Base-by-base conservation (phyloP, 148 eudicot species). In the Rhododendron vialii region DNA sequence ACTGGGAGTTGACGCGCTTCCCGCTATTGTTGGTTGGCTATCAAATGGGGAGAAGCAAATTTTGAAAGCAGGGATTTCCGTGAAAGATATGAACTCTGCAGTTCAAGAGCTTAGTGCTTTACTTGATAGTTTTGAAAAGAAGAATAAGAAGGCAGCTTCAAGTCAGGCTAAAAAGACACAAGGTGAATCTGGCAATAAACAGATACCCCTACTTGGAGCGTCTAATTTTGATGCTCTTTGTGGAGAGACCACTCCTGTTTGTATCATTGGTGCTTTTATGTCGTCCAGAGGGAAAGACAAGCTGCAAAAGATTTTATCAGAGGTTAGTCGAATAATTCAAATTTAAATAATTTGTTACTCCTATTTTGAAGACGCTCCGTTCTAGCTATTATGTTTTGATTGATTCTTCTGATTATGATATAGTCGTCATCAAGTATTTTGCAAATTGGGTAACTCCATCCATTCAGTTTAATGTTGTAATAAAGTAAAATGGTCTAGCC, bases 21-120 rank as follows among this genome's bases (percentile, higher is more conserved):
- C 99, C n/a, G 98, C 98, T 80, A 86, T 96, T 51, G 93, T 96
- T 79, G 98, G 98, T 76, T 96, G 96, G 99, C 86, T 93, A 77
- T 88, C 96, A 81, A 95, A 95, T 86, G 98, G 98, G 76, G 96
- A 95, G 81, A 93, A 91, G 82, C 94, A 92, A 80, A 86, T 93
- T 63, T 74, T 96, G 43, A 92, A 91, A 89, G 89, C 91, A n/a
- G 99, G 98, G 78, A 92, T 94, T 50, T 85, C 93, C 22, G 96
- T 93, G 53, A 96, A 93, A 87, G 98, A 95, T 90, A 57, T 93
- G 50, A 94, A 94, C 88, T 94, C 98, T 69, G 93, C 98, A 83
- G 92, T 96, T 82, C 92, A 91, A 83, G 99, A 96, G 57, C 91
- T 96, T 35, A 86, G 96, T 89, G 85, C 78, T 53, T 88, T 94